Percentiles rank a stretch among this genome's conserved stretches.
These are phyloP conservation scores for Chytriomyces confervae DNA, from an alignment of 192 early-diverging fungal genomes.

Conservation along the genomic window DNA sequence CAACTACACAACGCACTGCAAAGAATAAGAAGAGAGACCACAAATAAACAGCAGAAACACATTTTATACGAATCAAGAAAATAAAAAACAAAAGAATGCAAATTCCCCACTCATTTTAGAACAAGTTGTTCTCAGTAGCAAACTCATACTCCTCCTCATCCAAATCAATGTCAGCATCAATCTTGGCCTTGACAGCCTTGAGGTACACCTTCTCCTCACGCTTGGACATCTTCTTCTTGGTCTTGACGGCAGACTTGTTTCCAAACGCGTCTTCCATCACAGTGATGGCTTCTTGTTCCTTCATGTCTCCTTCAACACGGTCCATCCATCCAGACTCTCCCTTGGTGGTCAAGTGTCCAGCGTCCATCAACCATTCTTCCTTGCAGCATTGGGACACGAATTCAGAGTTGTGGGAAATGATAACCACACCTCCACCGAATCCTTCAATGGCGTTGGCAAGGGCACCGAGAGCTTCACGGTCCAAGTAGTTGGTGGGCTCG, in stretches of 20 bases:
- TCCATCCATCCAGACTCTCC: slow-evolving; percentile 45
- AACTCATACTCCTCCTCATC: slow-evolving; percentile 52
- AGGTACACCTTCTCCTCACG: slow-evolving; percentile 50
- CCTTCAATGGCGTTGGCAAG: slow-evolving; percentile 77
- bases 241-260: slow-evolving; percentile 75
- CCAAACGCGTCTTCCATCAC: slow-evolving; percentile 71
- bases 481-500: slow-evolving; percentile 77
- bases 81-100: background rate
- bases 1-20: too few species aligned
- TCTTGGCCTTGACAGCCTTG: slow-evolving; percentile 58
- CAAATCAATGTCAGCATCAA: slow-evolving; percentile 42
- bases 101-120: slow-evolving; percentile 3
- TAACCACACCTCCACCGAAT: slow-evolving; percentile 81
- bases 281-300: slow-evolving; percentile 53
- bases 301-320: slow-evolving; percentile 50
- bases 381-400: slow-evolving; percentile 75
- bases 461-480: slow-evolving; percentile 78
- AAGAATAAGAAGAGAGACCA: too few species aligned
- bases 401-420: slow-evolving; percentile 84
- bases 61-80: background rate
- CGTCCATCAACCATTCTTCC: slow-evolving; percentile 78
- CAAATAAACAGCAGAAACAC: too few species aligned
- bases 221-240: slow-evolving; percentile 63
- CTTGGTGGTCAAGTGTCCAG: slow-evolving; percentile 58
- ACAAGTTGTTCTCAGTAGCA: slow-evolving; percentile 37